Evolutionary conservation across 2,329 filamentous ascomycete genomes (phyloP), one percentile per base, ranked within the genome.

Genomic region (Pezicula carpinea): DNA sequence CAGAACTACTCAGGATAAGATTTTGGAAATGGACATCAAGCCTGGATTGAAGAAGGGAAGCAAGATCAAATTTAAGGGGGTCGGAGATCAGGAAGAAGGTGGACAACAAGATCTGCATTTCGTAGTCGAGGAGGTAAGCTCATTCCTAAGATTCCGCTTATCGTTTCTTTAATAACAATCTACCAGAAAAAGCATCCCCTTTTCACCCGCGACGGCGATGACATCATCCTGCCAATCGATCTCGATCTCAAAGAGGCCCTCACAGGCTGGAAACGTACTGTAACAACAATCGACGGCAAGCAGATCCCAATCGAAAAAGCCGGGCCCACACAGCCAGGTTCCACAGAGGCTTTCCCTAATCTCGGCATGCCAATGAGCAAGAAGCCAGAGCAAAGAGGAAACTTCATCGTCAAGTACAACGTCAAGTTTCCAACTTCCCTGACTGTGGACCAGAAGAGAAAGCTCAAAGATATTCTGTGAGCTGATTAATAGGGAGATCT

Each of bases 51-150:
- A 97, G 72, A 91, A 95, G 59, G 93, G 93, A 23, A 95, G 89
- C 62, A 99, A 97, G 76, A 96, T 99, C 69, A 96, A 96, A 70
- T 99, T 96, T 65, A 88, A 87, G 63, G 90, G 92, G 35, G 91
- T 99, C n/a, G 93, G 93, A 10, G 93, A 99, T 67, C 91, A 97
- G 66, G 90, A 96, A 52, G 93, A 97, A 63, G 93, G 93, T 35
- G 92, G 92, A 13, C 88, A 90, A 49, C 93, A 99, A 67, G 93
- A 99, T 68, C 69, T 99, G 44, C 91, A 96, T 66, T 95, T 99
- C 60, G 85, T 99, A 49, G 80, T 99, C 18, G 86, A 90, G 68
- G 92, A 96, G 85, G 89, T 91, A 80, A 74, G 83, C 63, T 33
- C 3, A 34, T 22, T 32, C 22, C 29, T 21, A 31, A 22, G 29